Evolutionary conservation across 2,329 filamentous ascomycete genomes (phyloP).

Genomic region (Ampelomyces quisqualis): DNA sequence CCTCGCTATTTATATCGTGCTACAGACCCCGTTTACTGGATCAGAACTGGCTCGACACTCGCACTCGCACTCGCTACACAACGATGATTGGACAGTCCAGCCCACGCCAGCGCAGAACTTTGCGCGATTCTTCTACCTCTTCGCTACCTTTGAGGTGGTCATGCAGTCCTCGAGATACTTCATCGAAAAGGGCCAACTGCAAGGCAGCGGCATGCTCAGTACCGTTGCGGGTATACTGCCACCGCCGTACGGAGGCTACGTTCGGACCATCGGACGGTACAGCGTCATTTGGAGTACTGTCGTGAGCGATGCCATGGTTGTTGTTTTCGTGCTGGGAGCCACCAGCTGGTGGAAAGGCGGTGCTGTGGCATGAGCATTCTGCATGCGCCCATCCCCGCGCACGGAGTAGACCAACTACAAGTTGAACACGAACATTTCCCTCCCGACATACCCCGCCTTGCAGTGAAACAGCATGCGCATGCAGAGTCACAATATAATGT

Average conservation of each 20-base stretch:
- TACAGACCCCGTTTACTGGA: constrained; percentile 69
- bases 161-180: constrained; percentile 72
- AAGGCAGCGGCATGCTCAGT: constrained; percentile 63
- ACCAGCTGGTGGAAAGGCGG: constrained; percentile 52
- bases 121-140: constrained; percentile 72
- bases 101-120: constrained; percentile 45
- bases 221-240: constrained; percentile 67
- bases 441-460: too few relatives aligned
- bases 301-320: constrained; percentile 70
- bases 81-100: constrained; percentile 34
- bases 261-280: constrained; percentile 64
- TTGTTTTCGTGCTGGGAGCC: constrained; percentile 72
- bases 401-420: constrained; percentile 12
- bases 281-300: constrained; percentile 71
- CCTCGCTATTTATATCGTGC: constrained; percentile 69
- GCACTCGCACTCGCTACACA: constrained; percentile 47
- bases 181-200: constrained; percentile 61
- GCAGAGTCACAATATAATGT: too few relatives aligned
- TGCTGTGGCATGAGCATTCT: constrained; percentile 24
- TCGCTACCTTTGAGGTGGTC: constrained; percentile 72
- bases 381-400: neutral
- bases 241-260: constrained; percentile 61
- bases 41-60: constrained; percentile 58
- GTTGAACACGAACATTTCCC: neutral
- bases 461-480: too few relatives aligned